Evolutionary conservation across 2,329 filamentous ascomycete species (phyloP).

Genomic region (Tolypocladium inflatum): DNA sequence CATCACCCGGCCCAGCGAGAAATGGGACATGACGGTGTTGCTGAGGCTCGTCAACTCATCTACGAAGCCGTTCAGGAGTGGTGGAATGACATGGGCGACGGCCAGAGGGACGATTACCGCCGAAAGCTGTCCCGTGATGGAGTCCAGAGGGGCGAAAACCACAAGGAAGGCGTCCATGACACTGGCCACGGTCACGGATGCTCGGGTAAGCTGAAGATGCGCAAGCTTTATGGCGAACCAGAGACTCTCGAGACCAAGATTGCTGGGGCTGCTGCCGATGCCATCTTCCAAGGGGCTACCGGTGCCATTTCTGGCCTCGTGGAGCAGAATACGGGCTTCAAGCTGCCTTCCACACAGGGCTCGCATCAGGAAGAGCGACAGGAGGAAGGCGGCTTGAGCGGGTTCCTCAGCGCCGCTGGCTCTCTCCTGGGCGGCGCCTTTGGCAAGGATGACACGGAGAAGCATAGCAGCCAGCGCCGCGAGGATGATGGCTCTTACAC

Average conservation of each 20-base stretch:
- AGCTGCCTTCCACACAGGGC: conserved; percentile 21
- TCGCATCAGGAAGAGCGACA: conserved; percentile 29
- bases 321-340: conserved; percentile 34
- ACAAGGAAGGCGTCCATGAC: conserved; percentile 77
- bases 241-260: conserved; percentile 47
- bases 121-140: conserved; percentile 69
- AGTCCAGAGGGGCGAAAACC: conserved; percentile 69
- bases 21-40: conserved; percentile 58
- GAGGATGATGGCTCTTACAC: conserved; percentile 52
- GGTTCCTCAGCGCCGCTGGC: conserved; percentile 60
- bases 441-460: conserved; percentile 43
- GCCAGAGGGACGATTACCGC: conserved; percentile 58
- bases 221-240: conserved; percentile 48
- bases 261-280: conserved; percentile 43
- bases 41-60: conserved; percentile 66
- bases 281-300: conserved; percentile 48
- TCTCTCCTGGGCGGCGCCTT: conserved; percentile 57
- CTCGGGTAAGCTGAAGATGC: conserved; percentile 66
- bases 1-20: conserved; percentile 78
- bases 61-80: conserved; percentile 73
- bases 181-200: conserved; percentile 81
- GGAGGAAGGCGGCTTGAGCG: conserved; percentile 57
- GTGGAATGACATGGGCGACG: conserved; percentile 62
- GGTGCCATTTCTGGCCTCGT: conserved; percentile 40
- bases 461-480: conserved; percentile 41